Percentiles rank a stretch among this genome's conserved stretches.
phyloP scores from a whole-genome alignment of 1,284 basidiomycete species.

The Fomitopsis betulina region DNA sequence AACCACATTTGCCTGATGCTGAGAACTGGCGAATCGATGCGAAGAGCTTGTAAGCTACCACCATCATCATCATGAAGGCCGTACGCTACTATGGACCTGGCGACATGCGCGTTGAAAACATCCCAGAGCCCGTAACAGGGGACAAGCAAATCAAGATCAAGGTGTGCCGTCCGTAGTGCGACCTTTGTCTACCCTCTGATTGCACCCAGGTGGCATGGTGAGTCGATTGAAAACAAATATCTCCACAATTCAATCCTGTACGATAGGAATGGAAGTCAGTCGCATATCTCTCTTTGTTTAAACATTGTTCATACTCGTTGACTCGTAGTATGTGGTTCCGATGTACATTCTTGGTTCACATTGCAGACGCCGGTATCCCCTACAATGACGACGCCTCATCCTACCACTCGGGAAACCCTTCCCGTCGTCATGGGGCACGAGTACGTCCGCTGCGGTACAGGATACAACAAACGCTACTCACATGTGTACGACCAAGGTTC shows the following conservation, averaged over 20 bases:
- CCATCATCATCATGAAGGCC: conserved; percentile 20
- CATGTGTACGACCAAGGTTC: conserved; percentile 14
- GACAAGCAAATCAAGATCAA: conserved; percentile 26
- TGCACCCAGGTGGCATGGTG: conserved; percentile 10
- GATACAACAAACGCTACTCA: too few species aligned
- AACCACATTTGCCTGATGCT: not conserved
- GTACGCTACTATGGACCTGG: conserved; percentile 28
- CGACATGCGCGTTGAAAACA: conserved; percentile 28
- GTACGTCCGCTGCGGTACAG: conserved; percentile 12
- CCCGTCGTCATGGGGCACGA: conserved; percentile 30
- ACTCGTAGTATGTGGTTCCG: conserved; percentile 20
- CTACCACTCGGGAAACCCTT: conserved; percentile 24
- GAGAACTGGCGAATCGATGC: not conserved
- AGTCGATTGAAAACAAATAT: not conserved
- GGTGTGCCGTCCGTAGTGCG: conserved; percentile 9
- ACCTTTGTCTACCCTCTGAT: too few species aligned
- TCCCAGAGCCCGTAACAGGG: conserved; percentile 20
- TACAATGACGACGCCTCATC: conserved; percentile 17
- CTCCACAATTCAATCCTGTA: not conserved
- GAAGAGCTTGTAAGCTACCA: not conserved
- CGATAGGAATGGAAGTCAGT: conserved; percentile 16
- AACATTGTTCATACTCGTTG: not conserved
- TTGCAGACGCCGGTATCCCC: conserved; percentile 14
- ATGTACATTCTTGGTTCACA: conserved; percentile 24
- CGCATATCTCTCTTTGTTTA: not conserved